A percentile compares a stretch with the other conserved stretches of the same genome.
phyloP scores from a whole-genome alignment of 371 early-diverging fungal species.

The Mucor lusitanicus region DNA sequence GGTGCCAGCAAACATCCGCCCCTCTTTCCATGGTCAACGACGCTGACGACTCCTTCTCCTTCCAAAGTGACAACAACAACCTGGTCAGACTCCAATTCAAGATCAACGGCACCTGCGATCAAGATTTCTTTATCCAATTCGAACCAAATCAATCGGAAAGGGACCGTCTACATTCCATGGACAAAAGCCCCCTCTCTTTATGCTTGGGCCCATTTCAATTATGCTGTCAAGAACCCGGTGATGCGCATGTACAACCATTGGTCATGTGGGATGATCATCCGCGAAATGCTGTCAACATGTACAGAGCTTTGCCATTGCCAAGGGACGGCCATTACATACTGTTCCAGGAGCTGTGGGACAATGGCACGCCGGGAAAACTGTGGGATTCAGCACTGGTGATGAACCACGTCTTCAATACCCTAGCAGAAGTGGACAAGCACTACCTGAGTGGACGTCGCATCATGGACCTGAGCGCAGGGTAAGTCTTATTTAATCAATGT shows the following conservation, averaged over 20 bases:
- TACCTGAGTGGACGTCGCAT: constrained; percentile 27
- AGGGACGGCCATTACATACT: neutral
- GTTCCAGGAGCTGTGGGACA: constrained; percentile 42
- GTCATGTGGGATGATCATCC: neutral
- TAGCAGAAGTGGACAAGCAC: neutral
- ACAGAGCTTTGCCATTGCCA: constrained; percentile 1
- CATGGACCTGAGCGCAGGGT: constrained; percentile 53
- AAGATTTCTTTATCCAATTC: neutral
- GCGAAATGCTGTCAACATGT: neutral
- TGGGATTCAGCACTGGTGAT: constrained; percentile 59
- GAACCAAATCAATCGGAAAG: neutral
- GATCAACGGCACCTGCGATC: neutral
- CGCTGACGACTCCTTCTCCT: neutral
- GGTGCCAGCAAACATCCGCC: neutral
- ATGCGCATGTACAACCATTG: neutral
- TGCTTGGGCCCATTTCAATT: constrained; percentile 7
- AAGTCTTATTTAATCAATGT: neutral
- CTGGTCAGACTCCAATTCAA: neutral
- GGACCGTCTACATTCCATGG: neutral
- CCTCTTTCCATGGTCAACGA: neutral
- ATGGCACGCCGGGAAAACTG: constrained; percentile 51
- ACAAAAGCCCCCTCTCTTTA: neutral
- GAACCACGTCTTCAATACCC: constrained; percentile 31
- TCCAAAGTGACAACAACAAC: neutral
- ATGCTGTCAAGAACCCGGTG: neutral